Conservation (phyloP, 345 rosid genomes). For the Lepidium didymum region DNA sequence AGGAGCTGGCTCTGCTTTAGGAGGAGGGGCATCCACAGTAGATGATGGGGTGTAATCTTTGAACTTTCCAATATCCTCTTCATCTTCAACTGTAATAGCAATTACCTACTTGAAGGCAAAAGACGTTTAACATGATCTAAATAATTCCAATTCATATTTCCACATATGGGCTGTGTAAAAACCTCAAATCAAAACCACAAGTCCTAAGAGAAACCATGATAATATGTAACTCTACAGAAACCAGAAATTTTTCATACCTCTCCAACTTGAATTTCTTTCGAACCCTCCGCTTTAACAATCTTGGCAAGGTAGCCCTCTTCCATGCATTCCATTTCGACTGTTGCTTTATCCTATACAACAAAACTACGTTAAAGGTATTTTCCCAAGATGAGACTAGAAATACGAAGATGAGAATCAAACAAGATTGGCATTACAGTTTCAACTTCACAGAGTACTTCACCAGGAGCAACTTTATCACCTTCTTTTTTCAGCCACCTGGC, state of each 20-base stretch:
- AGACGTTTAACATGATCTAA: slow-evolving; percentile 1
- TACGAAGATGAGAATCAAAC: neutral
- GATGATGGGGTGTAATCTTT: slow-evolving; percentile 82
- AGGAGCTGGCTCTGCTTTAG: slow-evolving; percentile 45
- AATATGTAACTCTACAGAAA: neutral
- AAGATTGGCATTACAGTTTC: slow-evolving; percentile 63
- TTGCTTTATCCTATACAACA: slow-evolving; percentile 78
- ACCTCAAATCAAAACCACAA: neutral
- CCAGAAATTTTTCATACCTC: slow-evolving; percentile 49
- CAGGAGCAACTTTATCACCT: slow-evolving; percentile 84
- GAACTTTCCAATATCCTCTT: slow-evolving; percentile 73
- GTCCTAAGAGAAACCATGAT: neutral
- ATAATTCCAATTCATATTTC: neutral
- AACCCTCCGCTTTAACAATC: slow-evolving; percentile 73
- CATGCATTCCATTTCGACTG: slow-evolving; percentile 99
- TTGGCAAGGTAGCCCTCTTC: slow-evolving; percentile 98
- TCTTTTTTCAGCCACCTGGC: slow-evolving; percentile 98
- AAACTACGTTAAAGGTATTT: neutral
- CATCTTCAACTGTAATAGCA: slow-evolving; percentile 92
- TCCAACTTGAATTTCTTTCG: slow-evolving; percentile 91
- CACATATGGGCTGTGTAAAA: neutral
- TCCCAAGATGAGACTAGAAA: neutral
- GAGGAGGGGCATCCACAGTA: slow-evolving; percentile 35
- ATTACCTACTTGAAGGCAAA: slow-evolving; percentile 47
- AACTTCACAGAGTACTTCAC: slow-evolving; percentile 99